These are phyloP conservation scores for Flaveria bidentis DNA, from an alignment of 129 eudicot genomes.

Conservation along the genomic window DNA sequence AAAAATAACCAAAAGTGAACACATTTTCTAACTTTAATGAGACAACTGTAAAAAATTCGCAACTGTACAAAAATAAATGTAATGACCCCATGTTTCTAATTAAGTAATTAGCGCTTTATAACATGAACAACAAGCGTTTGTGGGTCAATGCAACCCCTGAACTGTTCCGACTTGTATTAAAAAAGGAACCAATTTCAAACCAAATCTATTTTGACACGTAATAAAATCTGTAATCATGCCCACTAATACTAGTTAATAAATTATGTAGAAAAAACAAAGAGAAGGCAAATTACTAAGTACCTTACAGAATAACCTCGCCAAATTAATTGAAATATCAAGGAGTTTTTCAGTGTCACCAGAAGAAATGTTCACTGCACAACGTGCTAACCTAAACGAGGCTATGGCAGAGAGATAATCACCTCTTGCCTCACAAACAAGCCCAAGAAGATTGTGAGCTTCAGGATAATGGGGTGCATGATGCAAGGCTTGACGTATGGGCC, in stretches of 20 bases:
- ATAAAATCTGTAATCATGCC: background rate
- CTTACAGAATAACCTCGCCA: constrained; percentile 87
- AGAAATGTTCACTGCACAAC: constrained; percentile 53
- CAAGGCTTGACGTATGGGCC: constrained; percentile 87
- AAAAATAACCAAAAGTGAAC: background rate
- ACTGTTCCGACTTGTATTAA: background rate
- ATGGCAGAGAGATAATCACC: constrained; percentile 67
- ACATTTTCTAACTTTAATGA: constrained; percentile 2
- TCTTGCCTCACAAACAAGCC: constrained; percentile 81
- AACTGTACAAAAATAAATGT: background rate
- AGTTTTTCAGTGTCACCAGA: constrained; percentile 44
- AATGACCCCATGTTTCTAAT: background rate
- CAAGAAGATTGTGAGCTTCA: constrained; percentile 85
- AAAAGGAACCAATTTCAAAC: background rate
- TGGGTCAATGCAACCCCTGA: constrained; percentile 3
- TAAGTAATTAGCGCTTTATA: background rate
- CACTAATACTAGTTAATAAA: background rate
- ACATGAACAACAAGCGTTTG: background rate
- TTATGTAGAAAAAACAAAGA: constrained; percentile 13
- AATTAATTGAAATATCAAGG: constrained; percentile 69
- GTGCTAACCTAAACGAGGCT: constrained; percentile 72
- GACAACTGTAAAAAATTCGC: background rate
- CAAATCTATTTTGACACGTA: background rate
- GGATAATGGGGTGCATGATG: constrained; percentile 90
- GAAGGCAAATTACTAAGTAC: constrained; percentile 41